Evolutionary conservation across 2,329 filamentous ascomycete genomes (phyloP).

Genomic region (Colletotrichum euphorbiae): DNA sequence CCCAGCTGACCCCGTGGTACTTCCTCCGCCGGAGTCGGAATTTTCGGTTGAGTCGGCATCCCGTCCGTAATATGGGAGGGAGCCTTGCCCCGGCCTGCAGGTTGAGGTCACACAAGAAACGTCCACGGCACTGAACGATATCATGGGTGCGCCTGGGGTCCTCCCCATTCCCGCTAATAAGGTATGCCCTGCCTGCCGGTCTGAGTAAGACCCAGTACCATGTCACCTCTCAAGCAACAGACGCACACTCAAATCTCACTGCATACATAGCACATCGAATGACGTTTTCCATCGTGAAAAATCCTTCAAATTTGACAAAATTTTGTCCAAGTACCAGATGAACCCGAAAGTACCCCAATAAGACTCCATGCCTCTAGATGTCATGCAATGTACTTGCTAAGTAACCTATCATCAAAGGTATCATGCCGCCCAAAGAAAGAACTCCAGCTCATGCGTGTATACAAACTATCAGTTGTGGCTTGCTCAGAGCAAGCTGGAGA

Average conservation of each 20-base stretch:
- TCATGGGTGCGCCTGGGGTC: too few relatives aligned
- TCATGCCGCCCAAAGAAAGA: neutral
- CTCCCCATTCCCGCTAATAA: too few relatives aligned
- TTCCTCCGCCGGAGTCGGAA: neutral
- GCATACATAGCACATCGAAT: neutral
- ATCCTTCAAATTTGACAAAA: neutral
- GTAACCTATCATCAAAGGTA: neutral
- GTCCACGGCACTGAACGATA: too few relatives aligned
- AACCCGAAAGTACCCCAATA: neutral
- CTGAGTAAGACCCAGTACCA: slow-evolving; percentile 4
- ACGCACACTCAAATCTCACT: neutral
- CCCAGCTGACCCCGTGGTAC: too few relatives aligned
- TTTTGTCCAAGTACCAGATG: neutral
- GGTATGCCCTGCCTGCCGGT: neutral
- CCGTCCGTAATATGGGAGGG: neutral
- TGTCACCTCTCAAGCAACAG: slow-evolving; percentile 1
- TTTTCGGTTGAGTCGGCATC: neutral
- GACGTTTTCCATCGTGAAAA: too few relatives aligned
- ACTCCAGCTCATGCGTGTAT: slow-evolving; percentile 18
- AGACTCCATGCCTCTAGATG: neutral
- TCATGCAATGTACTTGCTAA: neutral
- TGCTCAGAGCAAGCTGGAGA: neutral
- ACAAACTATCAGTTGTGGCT: slow-evolving; percentile 7
- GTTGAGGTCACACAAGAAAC: neutral
- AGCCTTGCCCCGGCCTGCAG: neutral